Percentiles rank a stretch among this genome's conserved stretches.
Evolutionary conservation across 176 grass and related monocot genomes (phyloP).

Genomic region (Poa pratensis): DNA sequence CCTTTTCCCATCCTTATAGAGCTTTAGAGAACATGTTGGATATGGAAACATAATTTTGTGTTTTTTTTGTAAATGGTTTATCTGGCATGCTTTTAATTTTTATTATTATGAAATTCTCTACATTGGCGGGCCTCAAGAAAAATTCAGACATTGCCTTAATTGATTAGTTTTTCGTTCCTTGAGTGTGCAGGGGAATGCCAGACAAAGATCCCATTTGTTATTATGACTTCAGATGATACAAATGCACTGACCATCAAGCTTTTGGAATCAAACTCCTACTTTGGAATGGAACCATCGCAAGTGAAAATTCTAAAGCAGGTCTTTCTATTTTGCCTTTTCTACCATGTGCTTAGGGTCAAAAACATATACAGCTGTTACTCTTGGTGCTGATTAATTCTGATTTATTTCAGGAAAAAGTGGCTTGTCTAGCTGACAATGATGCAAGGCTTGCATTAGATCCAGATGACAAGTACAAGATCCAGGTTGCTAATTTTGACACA

Average conservation of each 20-base stretch:
- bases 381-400: constrained; percentile 21
- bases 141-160: background rate
- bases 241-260: constrained; percentile 74
- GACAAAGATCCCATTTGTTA: constrained; percentile 80
- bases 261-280: constrained; percentile 87
- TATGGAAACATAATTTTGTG: background rate
- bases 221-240: constrained; percentile 99
- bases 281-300: constrained; percentile 94
- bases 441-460: constrained; percentile 89
- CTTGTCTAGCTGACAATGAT: constrained; percentile 88
- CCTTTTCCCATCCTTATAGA: background rate
- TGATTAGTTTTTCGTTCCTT: constrained; percentile 26
- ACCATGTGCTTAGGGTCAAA: background rate
- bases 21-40: background rate
- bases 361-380: background rate
- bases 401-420: constrained; percentile 84
- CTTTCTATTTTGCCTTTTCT: constrained; percentile 28
- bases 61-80: constrained; percentile 7
- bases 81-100: background rate
- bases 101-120: background rate
- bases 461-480: constrained; percentile 96
- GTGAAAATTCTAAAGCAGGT: constrained; percentile 97
- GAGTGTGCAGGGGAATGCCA: constrained; percentile 46
- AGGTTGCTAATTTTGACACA: constrained; percentile 56
- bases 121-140: background rate